Evolutionary conservation across 73 alveolate genomes (phyloP).

Genomic region (Paramecium sonneborni): DNA sequence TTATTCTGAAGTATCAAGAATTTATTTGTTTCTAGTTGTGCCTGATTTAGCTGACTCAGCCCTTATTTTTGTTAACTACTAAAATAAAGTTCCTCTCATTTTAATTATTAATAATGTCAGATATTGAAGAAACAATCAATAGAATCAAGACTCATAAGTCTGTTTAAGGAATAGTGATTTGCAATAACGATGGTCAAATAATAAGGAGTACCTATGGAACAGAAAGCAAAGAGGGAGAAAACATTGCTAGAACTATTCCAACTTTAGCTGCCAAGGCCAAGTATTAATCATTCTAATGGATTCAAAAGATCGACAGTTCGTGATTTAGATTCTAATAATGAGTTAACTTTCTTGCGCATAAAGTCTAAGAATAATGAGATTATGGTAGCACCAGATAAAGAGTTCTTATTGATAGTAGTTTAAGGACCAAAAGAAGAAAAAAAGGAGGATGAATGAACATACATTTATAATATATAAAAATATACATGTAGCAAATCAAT

Average conservation of each 20-base stretch:
- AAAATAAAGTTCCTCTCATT: background rate
- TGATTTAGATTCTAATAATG: slow-evolving; percentile 70
- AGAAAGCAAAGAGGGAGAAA: slow-evolving; percentile 59
- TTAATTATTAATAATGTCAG: slow-evolving; percentile 66
- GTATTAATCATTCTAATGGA: background rate
- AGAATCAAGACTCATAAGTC: slow-evolving; percentile 77
- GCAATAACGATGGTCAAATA: slow-evolving; percentile 71
- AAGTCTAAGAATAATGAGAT: slow-evolving; percentile 72
- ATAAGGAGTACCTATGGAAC: slow-evolving; percentile 56
- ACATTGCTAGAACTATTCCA: slow-evolving; percentile 68
- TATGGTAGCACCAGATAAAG: slow-evolving; percentile 79
- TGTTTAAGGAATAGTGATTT: slow-evolving; percentile 73
- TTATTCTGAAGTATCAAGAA: background rate
- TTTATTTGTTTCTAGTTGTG: background rate
- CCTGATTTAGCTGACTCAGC: slow-evolving; percentile 31
- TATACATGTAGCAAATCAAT: slow-evolving; percentile 38
- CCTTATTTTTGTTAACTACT: background rate
- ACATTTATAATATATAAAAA: slow-evolving; percentile 8
- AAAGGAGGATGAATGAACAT: slow-evolving; percentile 59
- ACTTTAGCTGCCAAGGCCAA: slow-evolving; percentile 64
- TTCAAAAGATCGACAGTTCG: slow-evolving; percentile 67
- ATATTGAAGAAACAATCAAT: slow-evolving; percentile 75
- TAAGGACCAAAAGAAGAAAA: slow-evolving; percentile 68
- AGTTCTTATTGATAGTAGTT: slow-evolving; percentile 71
- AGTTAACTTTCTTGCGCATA: slow-evolving; percentile 69